phyloP scores from a whole-genome alignment of 768 basidiomycete genomes.

The Trametes villosa region DNA sequence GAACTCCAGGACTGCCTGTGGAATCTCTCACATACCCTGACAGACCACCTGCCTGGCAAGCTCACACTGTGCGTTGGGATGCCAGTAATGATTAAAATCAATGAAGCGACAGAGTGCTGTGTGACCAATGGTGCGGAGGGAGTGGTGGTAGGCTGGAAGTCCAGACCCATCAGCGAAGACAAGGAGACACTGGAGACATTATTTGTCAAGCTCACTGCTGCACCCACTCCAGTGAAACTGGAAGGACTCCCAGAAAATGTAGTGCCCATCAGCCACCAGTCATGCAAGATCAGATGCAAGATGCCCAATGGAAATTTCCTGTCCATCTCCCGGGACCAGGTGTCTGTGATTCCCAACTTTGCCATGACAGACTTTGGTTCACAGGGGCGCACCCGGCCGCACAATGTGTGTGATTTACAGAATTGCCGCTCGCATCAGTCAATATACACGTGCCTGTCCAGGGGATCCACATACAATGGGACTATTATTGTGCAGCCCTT shows the following conservation, averaged over 20 bases:
- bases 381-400: conserved; percentile 28
- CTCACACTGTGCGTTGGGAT: no score
- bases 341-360: conserved; percentile 28
- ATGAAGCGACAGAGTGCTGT: conserved; percentile 6
- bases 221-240: conserved; percentile 16
- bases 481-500: conserved; percentile 27
- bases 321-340: conserved; percentile 20
- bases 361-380: conserved; percentile 33
- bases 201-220: conserved; percentile 26
- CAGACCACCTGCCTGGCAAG: no score
- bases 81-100: conserved; percentile 2
- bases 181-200: conserved; percentile 22
- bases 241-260: conserved; percentile 29
- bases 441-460: conserved; percentile 29
- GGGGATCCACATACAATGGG: conserved; percentile 20
- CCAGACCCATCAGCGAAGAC: background rate
- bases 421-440: conserved; percentile 26
- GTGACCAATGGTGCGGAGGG: conserved; percentile 26
- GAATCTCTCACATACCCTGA: no score
- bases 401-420: background rate
- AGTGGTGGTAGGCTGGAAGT: conserved; percentile 24
- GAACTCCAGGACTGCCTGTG: no score
- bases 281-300: conserved; percentile 11
- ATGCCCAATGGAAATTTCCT: conserved; percentile 19
- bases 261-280: conserved; percentile 23